A percentile compares a stretch with the other conserved stretches of the same genome.
These are phyloP conservation scores for Penicillium silybi DNA, from an alignment of 495 filamentous ascomycete species.

Conservation along the genomic window DNA sequence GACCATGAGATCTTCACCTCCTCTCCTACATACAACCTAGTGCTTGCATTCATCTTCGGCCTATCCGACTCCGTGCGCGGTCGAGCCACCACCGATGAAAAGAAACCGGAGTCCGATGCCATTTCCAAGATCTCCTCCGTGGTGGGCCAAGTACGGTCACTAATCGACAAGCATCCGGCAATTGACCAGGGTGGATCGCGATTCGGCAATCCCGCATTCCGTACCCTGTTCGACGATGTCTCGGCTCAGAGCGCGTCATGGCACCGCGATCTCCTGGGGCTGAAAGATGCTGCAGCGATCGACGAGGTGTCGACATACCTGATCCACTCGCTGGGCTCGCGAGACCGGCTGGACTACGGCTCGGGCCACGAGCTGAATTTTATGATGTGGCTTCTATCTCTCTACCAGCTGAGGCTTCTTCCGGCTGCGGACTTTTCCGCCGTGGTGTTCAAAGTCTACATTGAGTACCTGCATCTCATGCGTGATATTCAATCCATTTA, in stretches of 20 bases:
- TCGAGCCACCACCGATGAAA: slow-evolving; percentile 61
- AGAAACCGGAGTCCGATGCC: slow-evolving; percentile 49
- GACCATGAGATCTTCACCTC: slow-evolving; percentile 81
- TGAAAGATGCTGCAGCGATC: slow-evolving; percentile 52
- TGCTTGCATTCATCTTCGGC: slow-evolving; percentile 79
- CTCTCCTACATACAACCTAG: slow-evolving; percentile 72
- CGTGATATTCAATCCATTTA: slow-evolving; percentile 85
- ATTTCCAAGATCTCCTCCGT: slow-evolving; percentile 65
- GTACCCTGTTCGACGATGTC: slow-evolving; percentile 72
- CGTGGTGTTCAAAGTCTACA: slow-evolving; percentile 73
- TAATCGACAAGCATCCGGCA: slow-evolving; percentile 66
- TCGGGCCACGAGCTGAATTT: slow-evolving; percentile 97
- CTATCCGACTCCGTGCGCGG: slow-evolving; percentile 81
- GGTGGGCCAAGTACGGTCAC: slow-evolving; percentile 59
- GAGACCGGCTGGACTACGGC: slow-evolving; percentile 90
- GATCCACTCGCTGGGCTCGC: slow-evolving; percentile 76
- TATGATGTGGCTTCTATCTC: slow-evolving; percentile 86
- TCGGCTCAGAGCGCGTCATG: slow-evolving; percentile 41
- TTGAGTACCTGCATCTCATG: slow-evolving; percentile 74
- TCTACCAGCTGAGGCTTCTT: slow-evolving; percentile 74
- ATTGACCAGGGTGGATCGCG: slow-evolving; percentile 81
- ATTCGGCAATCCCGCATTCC: slow-evolving; percentile 92
- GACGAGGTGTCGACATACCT: slow-evolving; percentile 77
- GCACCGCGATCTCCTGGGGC: slow-evolving; percentile 45
- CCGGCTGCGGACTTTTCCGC: slow-evolving; percentile 59